These are phyloP conservation scores for Linnemannia zychae DNA, from an alignment of 192 early-diverging fungal genomes.

Conservation along the genomic window DNA sequence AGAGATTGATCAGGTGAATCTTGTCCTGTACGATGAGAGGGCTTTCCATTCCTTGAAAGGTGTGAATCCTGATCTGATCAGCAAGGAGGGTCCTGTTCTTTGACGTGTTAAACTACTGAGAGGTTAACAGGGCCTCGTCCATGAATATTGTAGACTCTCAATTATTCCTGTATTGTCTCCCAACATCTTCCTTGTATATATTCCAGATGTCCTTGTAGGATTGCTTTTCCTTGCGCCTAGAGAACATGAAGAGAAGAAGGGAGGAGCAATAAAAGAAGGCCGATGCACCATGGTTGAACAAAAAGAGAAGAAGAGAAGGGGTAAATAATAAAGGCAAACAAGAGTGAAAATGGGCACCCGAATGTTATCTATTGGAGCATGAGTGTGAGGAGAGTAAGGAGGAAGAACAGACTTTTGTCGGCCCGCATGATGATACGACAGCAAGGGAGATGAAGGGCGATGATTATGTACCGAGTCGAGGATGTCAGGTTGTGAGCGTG, in stretches of 20 bases:
- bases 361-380: not conserved
- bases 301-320: too few relatives aligned
- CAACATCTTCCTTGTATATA: too few relatives aligned
- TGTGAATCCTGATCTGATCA: not conserved
- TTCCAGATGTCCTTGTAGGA: too few relatives aligned
- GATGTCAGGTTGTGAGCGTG: not conserved
- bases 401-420: not conserved
- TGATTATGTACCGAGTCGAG: conserved; percentile 5
- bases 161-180: too few relatives aligned
- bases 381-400: not conserved
- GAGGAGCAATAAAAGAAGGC: too few relatives aligned
- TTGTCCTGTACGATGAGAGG: not conserved
- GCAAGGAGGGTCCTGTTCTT: not conserved
- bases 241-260: too few relatives aligned
- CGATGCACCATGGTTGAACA: too few relatives aligned
- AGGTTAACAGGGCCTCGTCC: not conserved
- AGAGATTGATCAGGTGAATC: not conserved
- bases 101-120: too few relatives aligned
- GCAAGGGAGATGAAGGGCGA: not conserved
- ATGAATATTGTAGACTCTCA: too few relatives aligned
- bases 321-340: too few relatives aligned
- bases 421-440: conserved; percentile 1
- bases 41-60: not conserved
- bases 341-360: too few relatives aligned
- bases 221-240: too few relatives aligned